Conservation (phyloP, 1,284 basidiomycete genomes). For the Leccinum pachyderme region DNA sequence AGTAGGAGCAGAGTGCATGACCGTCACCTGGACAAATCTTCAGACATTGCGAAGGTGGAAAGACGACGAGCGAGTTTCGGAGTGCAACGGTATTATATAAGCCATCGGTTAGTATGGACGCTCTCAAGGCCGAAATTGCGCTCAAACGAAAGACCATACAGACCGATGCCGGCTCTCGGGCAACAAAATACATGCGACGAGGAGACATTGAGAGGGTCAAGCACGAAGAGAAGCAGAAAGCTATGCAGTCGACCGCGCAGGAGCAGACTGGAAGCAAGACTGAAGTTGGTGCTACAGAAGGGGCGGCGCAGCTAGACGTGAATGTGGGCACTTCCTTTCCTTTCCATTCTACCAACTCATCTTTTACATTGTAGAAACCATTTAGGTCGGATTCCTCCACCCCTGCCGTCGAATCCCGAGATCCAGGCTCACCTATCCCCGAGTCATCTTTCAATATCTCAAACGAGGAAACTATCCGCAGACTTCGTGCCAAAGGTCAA, state of each 20-base stretch:
- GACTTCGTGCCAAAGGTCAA: constrained; percentile 88
- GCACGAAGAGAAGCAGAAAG: constrained; percentile 50
- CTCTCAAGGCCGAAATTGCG: constrained; percentile 85
- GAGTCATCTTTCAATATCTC: constrained; percentile 84
- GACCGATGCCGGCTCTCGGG: constrained; percentile 42
- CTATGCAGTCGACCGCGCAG: constrained; percentile 33
- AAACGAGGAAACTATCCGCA: constrained; percentile 86
- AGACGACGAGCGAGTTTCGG: constrained; percentile 35
- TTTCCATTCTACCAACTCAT: constrained; percentile 20
- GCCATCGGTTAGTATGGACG: constrained; percentile 59
- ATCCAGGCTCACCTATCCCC: constrained; percentile 49
- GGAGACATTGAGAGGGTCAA: constrained; percentile 78
- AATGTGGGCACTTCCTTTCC: constrained; percentile 43
- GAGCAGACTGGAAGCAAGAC: constrained; percentile 34
- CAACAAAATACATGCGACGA: constrained; percentile 83
- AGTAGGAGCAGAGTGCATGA: neutral
- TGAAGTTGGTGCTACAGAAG: constrained; percentile 13
- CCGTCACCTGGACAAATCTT: constrained; percentile 54
- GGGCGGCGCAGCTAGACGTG: constrained; percentile 13
- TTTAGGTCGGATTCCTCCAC: constrained; percentile 43
- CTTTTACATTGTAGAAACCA: constrained; percentile 44
- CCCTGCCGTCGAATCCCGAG: constrained; percentile 33
- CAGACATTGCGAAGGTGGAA: constrained; percentile 48
- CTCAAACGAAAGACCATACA: constrained; percentile 77
- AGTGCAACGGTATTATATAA: constrained; percentile 40